Base-by-base conservation (phyloP, 208 protist species). In the Trypanosoma grayi region DNA sequence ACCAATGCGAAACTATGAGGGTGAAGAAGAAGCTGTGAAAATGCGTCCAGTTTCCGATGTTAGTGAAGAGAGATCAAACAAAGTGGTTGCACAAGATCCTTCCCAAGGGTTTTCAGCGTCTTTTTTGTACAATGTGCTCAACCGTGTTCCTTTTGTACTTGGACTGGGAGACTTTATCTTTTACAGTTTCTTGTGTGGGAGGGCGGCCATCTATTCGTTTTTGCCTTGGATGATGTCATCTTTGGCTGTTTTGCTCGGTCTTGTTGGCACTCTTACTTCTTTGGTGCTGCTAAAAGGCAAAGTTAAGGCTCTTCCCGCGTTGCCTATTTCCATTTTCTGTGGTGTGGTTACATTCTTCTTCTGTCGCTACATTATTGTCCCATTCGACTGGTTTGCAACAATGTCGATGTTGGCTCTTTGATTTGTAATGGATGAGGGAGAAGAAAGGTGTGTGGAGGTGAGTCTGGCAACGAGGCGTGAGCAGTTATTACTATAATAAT, bases 81-180 rank as follows among this genome's bases (percentile, higher is more conserved):
- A 30, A 22, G 20, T 18, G 0, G 8, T 1, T 30, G 0, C 22
- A 30, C 10, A 51, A 48, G 28, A 0, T 36, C 11, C 7, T 27
- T 55, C 40, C 31, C 4, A 61, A 47, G 13, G 27, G 34, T 41
- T 56, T 14, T 24, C 34, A 41, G 33, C 31, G n/a, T 51, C 39
- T 58, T 20, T 11, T 30, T 10, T 72, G 7, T 53, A 61, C 44
- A 39, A 33, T 14, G 8, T 39, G 13, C 33, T 72, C 8, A n/a
- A 18, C 14, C 2, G 27, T 30, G 28, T 18, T 25, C 79, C 84
- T 6, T 85, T 90, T 68, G 83, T 92, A 60, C 72, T 96, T 0
- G 90, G 90, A 4, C 58, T 96, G 10, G 90, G 90, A 11, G 90
- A 96, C 60, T 94, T 96, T 50, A 81, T 92, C 28, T 96, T 96